Evolutionary conservation across 2,329 filamentous ascomycete genomes (phyloP).

Genomic region (Colletotrichum sp.): DNA sequence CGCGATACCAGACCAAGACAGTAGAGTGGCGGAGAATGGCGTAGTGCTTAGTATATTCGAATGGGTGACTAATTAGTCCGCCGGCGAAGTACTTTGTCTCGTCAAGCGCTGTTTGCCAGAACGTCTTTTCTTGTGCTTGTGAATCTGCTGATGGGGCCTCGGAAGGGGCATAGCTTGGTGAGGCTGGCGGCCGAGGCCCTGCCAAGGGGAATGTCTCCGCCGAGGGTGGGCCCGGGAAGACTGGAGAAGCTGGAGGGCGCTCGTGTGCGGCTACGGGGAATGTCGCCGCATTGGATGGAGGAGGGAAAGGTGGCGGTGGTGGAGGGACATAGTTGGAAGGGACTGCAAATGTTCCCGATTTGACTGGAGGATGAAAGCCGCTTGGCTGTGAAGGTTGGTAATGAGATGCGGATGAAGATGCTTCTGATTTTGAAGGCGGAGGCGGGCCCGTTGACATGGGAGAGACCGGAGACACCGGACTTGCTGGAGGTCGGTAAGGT

Average conservation of each 20-base stretch:
- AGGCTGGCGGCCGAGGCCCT: background rate
- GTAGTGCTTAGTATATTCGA: slow-evolving; percentile 69
- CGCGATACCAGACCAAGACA: slow-evolving; percentile 69
- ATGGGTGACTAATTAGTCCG: slow-evolving; percentile 67
- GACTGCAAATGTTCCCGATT: background rate
- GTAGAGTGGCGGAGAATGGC: slow-evolving; percentile 71
- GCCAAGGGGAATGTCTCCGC: background rate
- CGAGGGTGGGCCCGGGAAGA: background rate
- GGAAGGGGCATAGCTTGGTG: background rate
- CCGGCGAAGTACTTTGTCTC: slow-evolving; percentile 71
- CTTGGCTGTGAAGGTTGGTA: background rate
- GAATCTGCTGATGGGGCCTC: background rate
- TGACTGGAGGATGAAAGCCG: background rate
- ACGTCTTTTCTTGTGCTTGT: slow-evolving; percentile 11
- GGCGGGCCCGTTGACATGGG: background rate
- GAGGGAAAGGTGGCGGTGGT: background rate
- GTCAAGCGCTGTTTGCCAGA: slow-evolving; percentile 55
- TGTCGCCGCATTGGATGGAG: rapidly evolving
- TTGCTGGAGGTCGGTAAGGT: background rate
- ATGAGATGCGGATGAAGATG: background rate
- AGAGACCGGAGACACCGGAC: background rate
- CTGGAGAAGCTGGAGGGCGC: background rate
- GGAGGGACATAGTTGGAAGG: background rate
- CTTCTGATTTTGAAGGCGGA: background rate
- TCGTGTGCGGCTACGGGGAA: background rate